Base-by-base conservation (phyloP, 345 rosid genomes). In the Hibiscus tridactylites region DNA sequence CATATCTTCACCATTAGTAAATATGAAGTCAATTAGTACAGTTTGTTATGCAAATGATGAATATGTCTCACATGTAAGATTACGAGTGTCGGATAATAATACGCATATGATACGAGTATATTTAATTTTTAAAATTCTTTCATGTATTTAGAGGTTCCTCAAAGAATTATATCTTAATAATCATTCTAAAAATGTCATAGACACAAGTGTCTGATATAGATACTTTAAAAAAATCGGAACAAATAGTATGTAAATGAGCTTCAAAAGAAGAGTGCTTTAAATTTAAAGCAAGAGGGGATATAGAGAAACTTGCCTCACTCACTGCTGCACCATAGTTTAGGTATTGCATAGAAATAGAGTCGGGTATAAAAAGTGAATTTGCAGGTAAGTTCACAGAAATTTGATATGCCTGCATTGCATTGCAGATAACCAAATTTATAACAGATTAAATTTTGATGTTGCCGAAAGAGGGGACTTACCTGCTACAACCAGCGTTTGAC, bases 321-420 rank as follows among this genome's bases (percentile, higher is more conserved):
- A 84, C 90, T 60, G 95, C 97, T 64, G 90, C 96, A 2, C 97
- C 97, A 13, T 94, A 94, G 81, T 86, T 94, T 73, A 94, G 85
- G 83, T 94, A 94, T 6, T 66, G 50, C 83, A 56, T 77, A 26
- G 90, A 73, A 70, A 81, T 37, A 16, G 71, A 71, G 57, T 85
- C 89, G 2, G 97, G 97, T 16, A 74, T 77, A 69, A 75, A 91
- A 37, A 75, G 57, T 33, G 93, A 60, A 80, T 82, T 84, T 9
- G 93, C 95, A 17, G 88, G 81, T 73, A 91, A 80, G 76, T 90
- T 82, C 80, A 91, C 84, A 52, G 86, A 66, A 76, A 75, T 80
- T 65, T 67, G 1, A 79, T 86, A 65, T 2, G 97, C 98, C 98
- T 94, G 91, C 75, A 83, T 72, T 31, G 19, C 15, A 39, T 44